Base-by-base conservation (phyloP, 257 asterid species). In the Scutellaria baicalensis region DNA sequence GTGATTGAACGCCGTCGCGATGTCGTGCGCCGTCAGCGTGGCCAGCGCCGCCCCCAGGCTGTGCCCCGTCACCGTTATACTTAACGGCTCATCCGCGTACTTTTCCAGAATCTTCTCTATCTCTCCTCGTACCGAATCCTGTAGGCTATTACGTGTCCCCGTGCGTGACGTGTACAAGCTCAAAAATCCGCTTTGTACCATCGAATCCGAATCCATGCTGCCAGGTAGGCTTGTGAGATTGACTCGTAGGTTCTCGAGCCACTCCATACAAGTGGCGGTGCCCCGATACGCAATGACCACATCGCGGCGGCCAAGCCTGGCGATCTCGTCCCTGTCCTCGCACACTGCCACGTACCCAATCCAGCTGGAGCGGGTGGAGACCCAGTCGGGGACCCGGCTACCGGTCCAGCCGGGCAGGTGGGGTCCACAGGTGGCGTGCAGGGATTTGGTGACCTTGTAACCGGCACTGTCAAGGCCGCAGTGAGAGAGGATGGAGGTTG, bases 1-100 rank as follows among this genome's bases (percentile, higher is more conserved):
- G 2, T 81, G 69, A 8, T 56, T 64, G 77, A 87, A 86, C 0
- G 79, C 73, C 14, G 85, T 73, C 6, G 83, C 80, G 39, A 93
- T 84, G 74, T 93, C 99, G 64, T 89, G 87, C 0, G 97, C 99
- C 1, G 96, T 85, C 3, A 93, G 83, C 1, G 93, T 86, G 9
- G 97, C 97, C 51, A 93, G 39, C 1, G 99, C 99, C 2, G 96
- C 97, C 10, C 97, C 99, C 0, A 93, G 84, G 78, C 96, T 89
- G 79, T 93, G 99, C 4, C 99, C 99, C 4, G 97, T 89, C 39
- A 93, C 85, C 11, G 99, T 93, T 6, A 93, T 83, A 59, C 99
- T 93, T 12, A 93, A 4, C 10, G 99, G 85, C 77, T 85, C 93
- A 31, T 81, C 85, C 0, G 81, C 83, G 31, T 89, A 93, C 6